Percentiles rank a stretch among this genome's conserved stretches.
Evolutionary conservation across 116 monocot genomes (phyloP).

Genomic region (Trichopus zeylanicus): DNA sequence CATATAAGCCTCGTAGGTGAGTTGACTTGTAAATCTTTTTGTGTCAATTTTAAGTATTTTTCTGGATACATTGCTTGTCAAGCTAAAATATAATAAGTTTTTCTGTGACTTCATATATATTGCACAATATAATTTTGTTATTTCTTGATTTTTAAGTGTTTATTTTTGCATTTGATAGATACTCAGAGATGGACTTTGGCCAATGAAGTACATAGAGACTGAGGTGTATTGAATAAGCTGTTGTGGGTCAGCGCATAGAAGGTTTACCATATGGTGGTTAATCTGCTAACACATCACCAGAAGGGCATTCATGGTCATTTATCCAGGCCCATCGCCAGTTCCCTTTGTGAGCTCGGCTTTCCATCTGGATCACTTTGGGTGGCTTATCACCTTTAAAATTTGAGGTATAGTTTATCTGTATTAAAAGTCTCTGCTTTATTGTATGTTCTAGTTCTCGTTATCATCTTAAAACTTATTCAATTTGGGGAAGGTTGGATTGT

Average conservation of each 20-base stretch:
- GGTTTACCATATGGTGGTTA: neutral
- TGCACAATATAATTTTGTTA: neutral
- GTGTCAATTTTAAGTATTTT: neutral
- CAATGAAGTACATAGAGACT: slow-evolving; percentile 43
- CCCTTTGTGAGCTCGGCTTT: slow-evolving; percentile 45
- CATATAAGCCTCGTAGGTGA: slow-evolving; percentile 88
- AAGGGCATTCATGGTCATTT: neutral
- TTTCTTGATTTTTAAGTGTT: neutral
- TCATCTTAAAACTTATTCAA: too few species aligned
- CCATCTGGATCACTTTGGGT: slow-evolving; percentile 39
- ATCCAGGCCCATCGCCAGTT: slow-evolving; percentile 11
- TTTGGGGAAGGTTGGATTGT: too few species aligned
- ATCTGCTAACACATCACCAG: neutral
- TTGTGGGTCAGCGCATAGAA: slow-evolving; percentile 22
- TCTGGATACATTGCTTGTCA: too few species aligned
- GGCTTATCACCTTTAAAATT: slow-evolving; percentile 6
- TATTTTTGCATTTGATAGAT: slow-evolving; percentile 33
- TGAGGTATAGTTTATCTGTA: too few species aligned
- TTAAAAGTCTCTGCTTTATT: too few species aligned
- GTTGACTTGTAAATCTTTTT: slow-evolving; percentile 4
- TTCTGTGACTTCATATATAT: neutral
- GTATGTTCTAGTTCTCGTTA: too few species aligned
- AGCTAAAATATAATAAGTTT: too few species aligned
- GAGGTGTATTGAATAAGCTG: slow-evolving; percentile 42
- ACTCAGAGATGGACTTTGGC: slow-evolving; percentile 93